These are phyloP conservation scores for Zalerion maritima DNA, from an alignment of 495 filamentous ascomycete species.

Conservation along the genomic window DNA sequence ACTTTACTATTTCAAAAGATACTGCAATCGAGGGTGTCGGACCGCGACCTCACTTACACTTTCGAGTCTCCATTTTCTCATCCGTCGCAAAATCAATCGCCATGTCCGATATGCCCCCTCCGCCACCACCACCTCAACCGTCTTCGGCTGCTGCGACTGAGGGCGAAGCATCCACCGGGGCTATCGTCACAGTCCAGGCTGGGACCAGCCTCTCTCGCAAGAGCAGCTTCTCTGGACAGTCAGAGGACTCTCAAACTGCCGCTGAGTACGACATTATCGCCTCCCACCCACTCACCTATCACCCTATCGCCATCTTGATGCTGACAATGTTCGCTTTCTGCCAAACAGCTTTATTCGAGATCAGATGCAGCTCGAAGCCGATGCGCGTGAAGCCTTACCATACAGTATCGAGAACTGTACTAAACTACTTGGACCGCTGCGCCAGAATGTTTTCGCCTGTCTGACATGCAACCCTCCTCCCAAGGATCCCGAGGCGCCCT, in stretches of 20 bases:
- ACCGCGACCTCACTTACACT: constrained; percentile 5
- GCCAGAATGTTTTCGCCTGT: constrained; percentile 79
- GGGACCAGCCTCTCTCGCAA: constrained; percentile 17
- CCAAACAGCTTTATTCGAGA: constrained; percentile 63
- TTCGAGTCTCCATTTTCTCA: neutral
- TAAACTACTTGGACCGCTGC: constrained; percentile 66
- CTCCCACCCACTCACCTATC: neutral
- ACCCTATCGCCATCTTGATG: neutral
- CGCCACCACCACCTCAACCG: constrained; percentile 9
- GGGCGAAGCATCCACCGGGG: constrained; percentile 25
- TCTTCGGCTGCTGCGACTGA: constrained; percentile 9
- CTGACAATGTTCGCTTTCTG: constrained; percentile 1
- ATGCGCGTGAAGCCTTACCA: constrained; percentile 86
- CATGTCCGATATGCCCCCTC: constrained; percentile 11
- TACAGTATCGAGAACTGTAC: constrained; percentile 96
- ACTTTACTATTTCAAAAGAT: constrained; percentile 1
- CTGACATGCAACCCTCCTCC: constrained; percentile 83
- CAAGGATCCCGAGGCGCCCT: constrained; percentile 40
- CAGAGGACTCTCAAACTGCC: constrained; percentile 67
- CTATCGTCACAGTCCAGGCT: no score
- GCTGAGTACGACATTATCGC: constrained; percentile 45
- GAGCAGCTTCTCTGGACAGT: constrained; percentile 54
- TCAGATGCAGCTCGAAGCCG: constrained; percentile 81
- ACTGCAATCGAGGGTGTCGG: no score
- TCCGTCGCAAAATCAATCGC: constrained; percentile 12